Base-by-base conservation (phyloP, 768 basidiomycete species). In the Suillus hirtellus region DNA sequence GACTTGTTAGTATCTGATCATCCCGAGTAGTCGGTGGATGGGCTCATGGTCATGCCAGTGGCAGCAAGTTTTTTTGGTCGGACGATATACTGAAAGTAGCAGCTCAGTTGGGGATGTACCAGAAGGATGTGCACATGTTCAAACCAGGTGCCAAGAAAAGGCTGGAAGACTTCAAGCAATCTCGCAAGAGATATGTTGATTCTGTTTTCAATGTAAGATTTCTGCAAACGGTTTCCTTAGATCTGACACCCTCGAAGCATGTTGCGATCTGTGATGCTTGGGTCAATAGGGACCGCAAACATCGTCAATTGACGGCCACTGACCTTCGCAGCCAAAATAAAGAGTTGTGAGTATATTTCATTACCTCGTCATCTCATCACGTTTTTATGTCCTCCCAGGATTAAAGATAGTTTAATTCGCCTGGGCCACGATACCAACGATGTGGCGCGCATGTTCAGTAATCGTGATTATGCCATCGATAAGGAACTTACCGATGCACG, bases 11-110 rank as follows among this genome's bases (percentile, higher is more conserved):
- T 49, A 27, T 37, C 60, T 64, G 3, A 64, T n/a, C 31, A 42
- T 17, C 17, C 34, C 31, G 24, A 31, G n/a, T 63, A 78, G 77
- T 72, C 37, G 71, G 73, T 31, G 74, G 72, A 12, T 72, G 73
- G 71, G 37, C 71, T 4, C 71, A 73, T 63, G 71, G 72, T 1
- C 64, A 71, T 54, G 53, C 66, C 6, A 71, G 70, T 11, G 60
- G 34, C 3, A 77, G 74, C 58, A 69, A 69, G 43, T 79, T 70
- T 54, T 79, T 73, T 64, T 79, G 77, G 78, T 67, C 66, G 21
- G 35, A 49, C 4, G 79, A 79, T 58, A 69, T 80, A 21, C 54
- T 67, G 9, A 50, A 66, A 2, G 72, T 77, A 61, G 64, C 67
- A 5, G 11, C 27, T 14, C 62, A 59, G 34, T 65, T 73, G 19